Evolutionary conservation across 441 rosid genomes (phyloP).

Genomic region (Gossypium gossypioides): DNA sequence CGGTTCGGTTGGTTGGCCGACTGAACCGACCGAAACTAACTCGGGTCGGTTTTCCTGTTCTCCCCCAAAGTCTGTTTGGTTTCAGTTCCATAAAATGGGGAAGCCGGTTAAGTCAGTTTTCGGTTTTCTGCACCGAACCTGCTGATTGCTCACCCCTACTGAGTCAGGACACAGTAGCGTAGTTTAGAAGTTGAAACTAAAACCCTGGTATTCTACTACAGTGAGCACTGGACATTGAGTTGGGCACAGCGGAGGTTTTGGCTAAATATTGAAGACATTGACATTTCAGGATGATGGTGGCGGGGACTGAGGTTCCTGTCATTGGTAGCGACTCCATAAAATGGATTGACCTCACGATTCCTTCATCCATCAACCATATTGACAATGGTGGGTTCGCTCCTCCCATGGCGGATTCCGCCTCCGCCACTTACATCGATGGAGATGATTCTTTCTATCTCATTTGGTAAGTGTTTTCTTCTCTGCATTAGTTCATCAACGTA

Average conservation of each 20-base stretch:
- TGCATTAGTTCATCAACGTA: not conserved
- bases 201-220: not conserved
- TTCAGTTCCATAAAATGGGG: no score
- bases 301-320: slow-evolving; percentile 69
- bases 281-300: slow-evolving; percentile 13
- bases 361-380: slow-evolving; percentile 10
- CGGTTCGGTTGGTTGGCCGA: no score
- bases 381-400: slow-evolving; percentile 21
- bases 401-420: slow-evolving; percentile 38
- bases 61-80: no score
- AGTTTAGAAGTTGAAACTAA: not conserved
- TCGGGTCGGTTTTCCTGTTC: no score
- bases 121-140: no score
- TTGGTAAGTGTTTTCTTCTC: slow-evolving; percentile 28
- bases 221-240: not conserved
- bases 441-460: slow-evolving; percentile 38
- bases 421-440: slow-evolving; percentile 34
- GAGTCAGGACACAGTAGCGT: not conserved
- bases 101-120: no score
- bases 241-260: not conserved
- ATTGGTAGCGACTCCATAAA: slow-evolving; percentile 52
- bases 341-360: slow-evolving; percentile 54
- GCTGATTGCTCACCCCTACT: no score
- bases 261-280: not conserved
- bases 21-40: no score